A percentile compares a stretch with the other conserved stretches of the same genome.
These are phyloP conservation scores for Kodamaea neixiangensis DNA, from an alignment of 805 yeast genomes.

Conservation along the genomic window DNA sequence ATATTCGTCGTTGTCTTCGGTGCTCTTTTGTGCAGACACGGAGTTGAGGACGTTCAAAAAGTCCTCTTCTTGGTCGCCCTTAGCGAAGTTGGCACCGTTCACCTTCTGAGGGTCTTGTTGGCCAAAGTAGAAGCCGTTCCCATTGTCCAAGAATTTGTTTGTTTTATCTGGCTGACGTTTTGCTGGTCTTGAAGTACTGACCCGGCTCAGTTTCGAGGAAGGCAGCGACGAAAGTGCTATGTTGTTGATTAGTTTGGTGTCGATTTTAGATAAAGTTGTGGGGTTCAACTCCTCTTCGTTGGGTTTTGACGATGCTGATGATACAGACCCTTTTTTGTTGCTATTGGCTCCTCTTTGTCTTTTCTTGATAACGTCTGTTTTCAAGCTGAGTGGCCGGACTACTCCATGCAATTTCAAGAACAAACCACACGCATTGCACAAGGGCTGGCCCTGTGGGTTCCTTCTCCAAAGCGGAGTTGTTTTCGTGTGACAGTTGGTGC, in stretches of 20 bases:
- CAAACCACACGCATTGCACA: constrained; percentile 96
- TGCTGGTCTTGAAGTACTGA: not conserved
- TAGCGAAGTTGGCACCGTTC: not conserved
- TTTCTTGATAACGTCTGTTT: constrained; percentile 90
- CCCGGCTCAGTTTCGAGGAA: not conserved
- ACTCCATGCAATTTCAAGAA: constrained; percentile 94
- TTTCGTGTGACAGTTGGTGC: constrained; percentile 88
- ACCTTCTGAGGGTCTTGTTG: constrained; percentile 1
- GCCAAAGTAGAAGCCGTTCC: constrained; percentile 12
- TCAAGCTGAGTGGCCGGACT: constrained; percentile 85
- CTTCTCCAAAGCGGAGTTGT: constrained; percentile 97
- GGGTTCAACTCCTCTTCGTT: constrained; percentile 52
- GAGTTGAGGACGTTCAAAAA: constrained; percentile 17
- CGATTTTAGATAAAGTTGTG: constrained; percentile 33
- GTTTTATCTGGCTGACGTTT: not conserved
- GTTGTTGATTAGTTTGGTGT: constrained; percentile 11
- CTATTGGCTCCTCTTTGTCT: constrained; percentile 61
- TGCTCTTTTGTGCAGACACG: constrained; percentile 10
- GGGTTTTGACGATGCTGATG: constrained; percentile 8
- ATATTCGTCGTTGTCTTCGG: constrained; percentile 9
- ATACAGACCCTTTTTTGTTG: constrained; percentile 17
- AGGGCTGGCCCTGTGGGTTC: constrained; percentile 86
- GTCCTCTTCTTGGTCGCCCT: constrained; percentile 19
- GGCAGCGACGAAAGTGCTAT: constrained; percentile 10
- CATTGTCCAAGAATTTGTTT: constrained; percentile 8